phyloP scores from a whole-genome alignment of 1,284 basidiomycete genomes.

The Irpex rosettiformis region DNA sequence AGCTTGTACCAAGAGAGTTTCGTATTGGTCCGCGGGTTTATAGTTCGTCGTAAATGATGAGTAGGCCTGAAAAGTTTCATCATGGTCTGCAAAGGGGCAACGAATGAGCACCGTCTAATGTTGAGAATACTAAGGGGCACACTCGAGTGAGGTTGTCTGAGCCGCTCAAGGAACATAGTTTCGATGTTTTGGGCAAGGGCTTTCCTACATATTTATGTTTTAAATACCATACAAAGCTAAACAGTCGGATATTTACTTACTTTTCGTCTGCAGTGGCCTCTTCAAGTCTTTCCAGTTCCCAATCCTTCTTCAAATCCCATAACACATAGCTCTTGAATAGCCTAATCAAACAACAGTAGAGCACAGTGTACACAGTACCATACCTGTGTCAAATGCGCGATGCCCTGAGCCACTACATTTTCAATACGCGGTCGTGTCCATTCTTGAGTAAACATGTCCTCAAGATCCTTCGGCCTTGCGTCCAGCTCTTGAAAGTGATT shows the following conservation, averaged over 20 bases:
- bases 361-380: not conserved
- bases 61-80: slow-evolving; percentile 79
- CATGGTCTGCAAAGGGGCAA: slow-evolving; percentile 44
- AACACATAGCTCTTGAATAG: slow-evolving; percentile 61
- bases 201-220: slow-evolving; percentile 27
- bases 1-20: slow-evolving; percentile 68
- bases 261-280: slow-evolving; percentile 40
- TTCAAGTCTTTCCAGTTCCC: slow-evolving; percentile 68
- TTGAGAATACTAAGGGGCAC: no score
- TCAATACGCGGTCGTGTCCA: slow-evolving; percentile 58
- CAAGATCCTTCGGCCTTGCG: slow-evolving; percentile 44
- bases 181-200: slow-evolving; percentile 44
- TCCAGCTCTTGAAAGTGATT: slow-evolving; percentile 43
- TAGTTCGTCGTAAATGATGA: slow-evolving; percentile 83
- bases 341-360: slow-evolving; percentile 10
- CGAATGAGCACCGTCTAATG: no score
- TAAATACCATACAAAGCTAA: not conserved
- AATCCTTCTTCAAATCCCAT: slow-evolving; percentile 73
- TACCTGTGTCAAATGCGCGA: slow-evolving; percentile 57
- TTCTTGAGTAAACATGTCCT: slow-evolving; percentile 49
- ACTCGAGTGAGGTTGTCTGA: slow-evolving; percentile 72
- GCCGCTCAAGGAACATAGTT: slow-evolving; percentile 48
- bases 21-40: slow-evolving; percentile 73
- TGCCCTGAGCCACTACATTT: slow-evolving; percentile 55
- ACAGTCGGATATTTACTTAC: slow-evolving; percentile 39